Evolutionary conservation across 75 land plant genomes (phyloP).

Genomic region (Pinus taeda): DNA sequence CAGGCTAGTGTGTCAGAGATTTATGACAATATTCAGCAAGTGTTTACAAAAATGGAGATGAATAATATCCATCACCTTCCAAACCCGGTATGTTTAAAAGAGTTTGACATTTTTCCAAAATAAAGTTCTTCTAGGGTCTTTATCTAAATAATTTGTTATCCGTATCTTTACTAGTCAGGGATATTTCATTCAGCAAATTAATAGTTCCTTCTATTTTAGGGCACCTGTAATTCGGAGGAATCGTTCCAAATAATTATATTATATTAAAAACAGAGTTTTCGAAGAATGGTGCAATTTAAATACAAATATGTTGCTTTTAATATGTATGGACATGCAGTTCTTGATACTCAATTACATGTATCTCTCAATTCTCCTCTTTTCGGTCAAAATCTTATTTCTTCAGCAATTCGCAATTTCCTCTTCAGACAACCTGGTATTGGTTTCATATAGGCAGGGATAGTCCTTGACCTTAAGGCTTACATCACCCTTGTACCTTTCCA

Average conservation of each 20-base stretch:
- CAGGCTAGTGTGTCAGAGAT: constrained; percentile 52
- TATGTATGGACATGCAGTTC: too few relatives aligned
- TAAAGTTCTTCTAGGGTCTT: neutral
- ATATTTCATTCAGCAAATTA: neutral
- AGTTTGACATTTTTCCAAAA: neutral
- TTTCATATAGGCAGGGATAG: neutral
- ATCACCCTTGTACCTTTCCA: neutral
- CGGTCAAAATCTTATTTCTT: neutral
- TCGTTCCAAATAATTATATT: neutral
- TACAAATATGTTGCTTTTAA: neutral
- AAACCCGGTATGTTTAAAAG: constrained; percentile 35
- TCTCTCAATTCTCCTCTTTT: too few relatives aligned
- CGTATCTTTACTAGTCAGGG: constrained; percentile 5
- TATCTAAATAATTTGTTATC: neutral
- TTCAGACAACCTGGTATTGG: neutral
- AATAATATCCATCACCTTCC: constrained; percentile 51
- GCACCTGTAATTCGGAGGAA: neutral
- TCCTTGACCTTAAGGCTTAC: neutral
- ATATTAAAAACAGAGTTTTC: neutral
- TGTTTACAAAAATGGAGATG: constrained; percentile 58
- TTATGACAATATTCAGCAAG: constrained; percentile 68
- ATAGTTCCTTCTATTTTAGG: neutral
- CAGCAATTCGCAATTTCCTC: neutral
- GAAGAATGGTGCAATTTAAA: neutral
- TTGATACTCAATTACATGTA: too few relatives aligned